Evolutionary conservation across 192 early-diverging fungal species (phyloP), one percentile per base, ranked within the genome.

Genomic region (Endogone sp.): DNA sequence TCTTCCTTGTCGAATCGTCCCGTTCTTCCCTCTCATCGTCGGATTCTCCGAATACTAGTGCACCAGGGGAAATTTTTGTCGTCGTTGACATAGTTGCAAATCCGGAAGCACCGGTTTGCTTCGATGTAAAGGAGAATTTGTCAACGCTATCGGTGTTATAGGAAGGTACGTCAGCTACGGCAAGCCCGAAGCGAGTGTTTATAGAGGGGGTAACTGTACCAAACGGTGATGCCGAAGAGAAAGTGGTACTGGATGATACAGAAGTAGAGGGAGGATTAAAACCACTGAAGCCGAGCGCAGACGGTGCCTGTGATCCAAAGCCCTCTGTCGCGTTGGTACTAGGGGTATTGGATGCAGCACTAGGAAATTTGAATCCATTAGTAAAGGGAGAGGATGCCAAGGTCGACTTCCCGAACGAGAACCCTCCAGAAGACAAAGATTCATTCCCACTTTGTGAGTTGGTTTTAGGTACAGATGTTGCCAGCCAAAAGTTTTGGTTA

Each of bases 401-500:
- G 27, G 59, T 22, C 55, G 11, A n/a, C 55, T 56, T 56, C 21
- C 24, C 24, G 10, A 60, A 60, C 10, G 59, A 60, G 22, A 60
- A 60, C 0, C 37, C 37, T 16, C 25, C 55, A 54, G 23, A n/a
- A n/a, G n/a, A n/a, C n/a, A n/a, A n/a, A n/a, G n/a, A n/a, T n/a
- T n/a, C n/a, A n/a, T n/a, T n/a, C n/a, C n/a, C n/a, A n/a, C n/a
- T n/a, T 54, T 56, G 21, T 25, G 22, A 2, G 54, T 57, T 25
- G 25, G 54, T 28, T 67, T 27, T 28, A 58, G 22, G 8, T 67
- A 57, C 24, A 62, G 61, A n/a, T 56, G 11, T 32, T 60, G 27
- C 13, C 65, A 55, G 22, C 72, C 71, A 44, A 71, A 68, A 3
- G 57, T 30, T 57, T 59, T 59, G 27, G 21, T 10, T 10, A 1